These are phyloP conservation scores for Zygosaccharomyces sapae DNA, from an alignment of 1,139 yeast species.

Conservation along the genomic window DNA sequence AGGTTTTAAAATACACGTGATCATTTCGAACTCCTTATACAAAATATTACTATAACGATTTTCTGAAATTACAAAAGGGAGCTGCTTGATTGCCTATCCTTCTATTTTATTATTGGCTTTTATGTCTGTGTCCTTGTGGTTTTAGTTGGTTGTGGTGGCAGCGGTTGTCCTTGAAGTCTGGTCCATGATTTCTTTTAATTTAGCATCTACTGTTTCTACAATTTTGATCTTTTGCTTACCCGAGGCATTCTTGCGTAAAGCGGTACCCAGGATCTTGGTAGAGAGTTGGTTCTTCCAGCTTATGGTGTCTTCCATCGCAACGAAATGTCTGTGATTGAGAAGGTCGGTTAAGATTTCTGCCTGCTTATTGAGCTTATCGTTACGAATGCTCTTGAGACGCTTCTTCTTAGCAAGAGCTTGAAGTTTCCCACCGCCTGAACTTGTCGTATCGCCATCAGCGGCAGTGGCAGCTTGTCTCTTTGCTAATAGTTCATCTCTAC, in stretches of 20 bases:
- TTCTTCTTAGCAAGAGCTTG: slow-evolving; percentile 27
- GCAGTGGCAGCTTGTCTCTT: slow-evolving; percentile 19
- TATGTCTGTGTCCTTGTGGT: not conserved
- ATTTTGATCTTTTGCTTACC: slow-evolving; percentile 18
- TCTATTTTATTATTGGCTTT: not conserved
- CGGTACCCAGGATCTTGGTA: slow-evolving; percentile 21
- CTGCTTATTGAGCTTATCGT: slow-evolving; percentile 24
- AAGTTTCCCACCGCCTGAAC: slow-evolving; percentile 18
- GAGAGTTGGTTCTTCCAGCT: slow-evolving; percentile 31
- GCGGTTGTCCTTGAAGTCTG: slow-evolving; percentile 16
- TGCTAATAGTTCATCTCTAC: slow-evolving; percentile 27
- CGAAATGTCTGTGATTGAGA: slow-evolving; percentile 24
- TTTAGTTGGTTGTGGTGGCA: slow-evolving; percentile 9
- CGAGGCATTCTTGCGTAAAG: slow-evolving; percentile 27
- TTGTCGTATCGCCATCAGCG: slow-evolving; percentile 12
- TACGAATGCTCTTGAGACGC: slow-evolving; percentile 17
- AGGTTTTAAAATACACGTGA: slow-evolving; percentile 3
- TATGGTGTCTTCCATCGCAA: slow-evolving; percentile 23
- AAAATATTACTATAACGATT: not conserved
- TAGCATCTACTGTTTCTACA: slow-evolving; percentile 19
- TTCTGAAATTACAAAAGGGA: not conserved
- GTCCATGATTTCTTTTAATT: slow-evolving; percentile 19
- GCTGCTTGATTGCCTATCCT: not conserved
- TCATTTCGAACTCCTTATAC: not conserved
- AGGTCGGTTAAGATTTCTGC: slow-evolving; percentile 27